Evolutionary conservation across 2,329 filamentous ascomycete genomes (phyloP).

Genomic region (Diaporthe sp.): DNA sequence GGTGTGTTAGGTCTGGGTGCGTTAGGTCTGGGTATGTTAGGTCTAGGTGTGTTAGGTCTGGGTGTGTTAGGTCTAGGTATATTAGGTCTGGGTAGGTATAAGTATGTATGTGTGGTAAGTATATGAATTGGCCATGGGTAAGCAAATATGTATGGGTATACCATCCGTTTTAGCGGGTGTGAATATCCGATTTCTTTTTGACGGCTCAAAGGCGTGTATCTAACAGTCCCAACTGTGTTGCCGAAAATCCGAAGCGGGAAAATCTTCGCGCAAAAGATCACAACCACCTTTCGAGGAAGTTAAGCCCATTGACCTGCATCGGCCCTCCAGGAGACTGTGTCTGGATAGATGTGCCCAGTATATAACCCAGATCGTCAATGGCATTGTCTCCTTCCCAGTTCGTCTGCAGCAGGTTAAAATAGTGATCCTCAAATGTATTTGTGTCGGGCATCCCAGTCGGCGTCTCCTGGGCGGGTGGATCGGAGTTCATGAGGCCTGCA

Average conservation of each 20-base stretch:
- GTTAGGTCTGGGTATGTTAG: no score
- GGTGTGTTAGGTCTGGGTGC: no score
- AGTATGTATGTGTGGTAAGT: no score
- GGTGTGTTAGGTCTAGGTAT: no score
- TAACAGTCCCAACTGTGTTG: not conserved
- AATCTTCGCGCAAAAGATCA: conserved; percentile 27
- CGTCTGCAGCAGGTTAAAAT: conserved; percentile 50
- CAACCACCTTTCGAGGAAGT: conserved; percentile 47
- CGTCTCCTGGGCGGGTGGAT: not conserved
- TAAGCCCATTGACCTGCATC: conserved; percentile 47
- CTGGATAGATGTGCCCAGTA: conserved; percentile 45
- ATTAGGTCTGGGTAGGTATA: no score
- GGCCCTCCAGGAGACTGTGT: conserved; percentile 43
- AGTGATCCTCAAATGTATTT: conserved; percentile 51
- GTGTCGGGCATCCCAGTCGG: conserved; percentile 36
- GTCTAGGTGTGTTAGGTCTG: no score
- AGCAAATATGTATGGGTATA: no score
- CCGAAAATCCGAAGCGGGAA: not conserved
- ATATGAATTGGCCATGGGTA: no score
- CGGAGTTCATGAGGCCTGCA: conserved; percentile 15
- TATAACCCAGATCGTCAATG: conserved; percentile 50
- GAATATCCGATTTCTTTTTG: no score
- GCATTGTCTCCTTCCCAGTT: conserved; percentile 53
- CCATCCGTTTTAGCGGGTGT: no score
- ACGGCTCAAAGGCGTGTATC: not conserved